A percentile compares a stretch with the other conserved stretches of the same genome.
Evolutionary conservation across 768 basidiomycete genomes (phyloP).

Genomic region (Pleurotus tuoliensis): DNA sequence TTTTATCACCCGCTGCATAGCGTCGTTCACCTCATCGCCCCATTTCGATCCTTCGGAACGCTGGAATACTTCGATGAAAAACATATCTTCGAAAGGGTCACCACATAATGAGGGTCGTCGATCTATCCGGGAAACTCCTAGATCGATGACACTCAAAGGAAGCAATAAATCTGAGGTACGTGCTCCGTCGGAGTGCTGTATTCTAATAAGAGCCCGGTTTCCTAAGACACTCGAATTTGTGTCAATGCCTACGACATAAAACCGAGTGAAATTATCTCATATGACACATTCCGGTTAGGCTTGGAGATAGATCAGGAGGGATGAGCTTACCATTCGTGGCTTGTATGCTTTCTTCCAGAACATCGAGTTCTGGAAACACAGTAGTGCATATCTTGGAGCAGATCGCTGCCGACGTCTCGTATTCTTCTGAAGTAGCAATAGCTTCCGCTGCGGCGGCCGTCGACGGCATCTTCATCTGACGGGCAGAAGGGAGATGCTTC

Average conservation of each 20-base stretch:
- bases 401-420: slow-evolving; percentile 62
- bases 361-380: slow-evolving; percentile 57
- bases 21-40: slow-evolving; percentile 24
- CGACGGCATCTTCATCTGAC: slow-evolving; percentile 56
- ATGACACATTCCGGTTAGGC: neutral
- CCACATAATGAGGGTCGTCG: slow-evolving; percentile 51
- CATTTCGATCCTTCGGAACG: slow-evolving; percentile 11
- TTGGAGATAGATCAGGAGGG: neutral
- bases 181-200: neutral
- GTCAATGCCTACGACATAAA: slow-evolving; percentile 48
- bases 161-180: slow-evolving; percentile 11
- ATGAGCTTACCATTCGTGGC: slow-evolving; percentile 41
- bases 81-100: slow-evolving; percentile 52
- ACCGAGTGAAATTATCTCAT: slow-evolving; percentile 66
- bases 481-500: slow-evolving; percentile 46
- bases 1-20: slow-evolving; percentile 27
- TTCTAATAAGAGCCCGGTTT: slow-evolving; percentile 29
- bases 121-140: slow-evolving; percentile 53
- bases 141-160: slow-evolving; percentile 30
- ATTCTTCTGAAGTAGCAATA: slow-evolving; percentile 26
- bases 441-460: slow-evolving; percentile 68
- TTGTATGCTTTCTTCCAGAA: slow-evolving; percentile 63
- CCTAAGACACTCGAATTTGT: slow-evolving; percentile 8
- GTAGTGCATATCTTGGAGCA: slow-evolving; percentile 63
- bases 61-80: slow-evolving; percentile 57